Percentiles rank a stretch among this genome's conserved stretches.
Conservation (phyloP, 169 alveolate species). For the Eimeria sp. region DNA sequence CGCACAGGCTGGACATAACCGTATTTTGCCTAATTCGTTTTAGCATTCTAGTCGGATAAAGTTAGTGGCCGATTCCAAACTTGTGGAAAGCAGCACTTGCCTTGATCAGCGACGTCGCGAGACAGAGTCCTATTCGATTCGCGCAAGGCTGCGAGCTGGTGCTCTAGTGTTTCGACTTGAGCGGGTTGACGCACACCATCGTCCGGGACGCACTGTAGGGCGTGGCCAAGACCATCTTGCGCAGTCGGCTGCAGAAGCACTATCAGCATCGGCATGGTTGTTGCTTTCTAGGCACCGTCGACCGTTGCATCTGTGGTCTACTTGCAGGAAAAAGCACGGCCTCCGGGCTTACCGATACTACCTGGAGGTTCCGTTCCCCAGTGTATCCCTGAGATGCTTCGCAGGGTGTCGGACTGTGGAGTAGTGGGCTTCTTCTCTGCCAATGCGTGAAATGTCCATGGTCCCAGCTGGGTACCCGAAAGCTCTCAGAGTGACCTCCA, state of each 20-base stretch:
- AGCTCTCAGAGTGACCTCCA: neutral
- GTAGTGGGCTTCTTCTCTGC: neutral
- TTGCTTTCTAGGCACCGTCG: neutral
- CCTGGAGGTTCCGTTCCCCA: neutral
- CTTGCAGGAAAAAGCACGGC: neutral
- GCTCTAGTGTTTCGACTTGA: constrained; percentile 44
- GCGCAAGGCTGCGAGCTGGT: constrained; percentile 67
- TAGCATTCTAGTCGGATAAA: neutral
- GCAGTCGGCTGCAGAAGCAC: constrained; percentile 37
- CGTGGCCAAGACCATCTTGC: constrained; percentile 26
- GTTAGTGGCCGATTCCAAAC: neutral
- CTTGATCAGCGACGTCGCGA: constrained; percentile 61
- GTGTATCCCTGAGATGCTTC: constrained; percentile 7
- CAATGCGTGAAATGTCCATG: neutral
- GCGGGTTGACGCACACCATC: neutral
- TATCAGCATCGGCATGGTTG: neutral
- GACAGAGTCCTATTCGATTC: constrained; percentile 54
- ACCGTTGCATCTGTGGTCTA: neutral
- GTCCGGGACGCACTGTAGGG: constrained; percentile 1
- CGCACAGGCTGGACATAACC: neutral
- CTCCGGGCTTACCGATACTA: neutral
- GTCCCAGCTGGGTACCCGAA: constrained; percentile 10
- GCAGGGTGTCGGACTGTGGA: neutral
- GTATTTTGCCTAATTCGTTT: neutral
- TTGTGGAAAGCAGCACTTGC: neutral